Base-by-base conservation (phyloP, 2,329 filamentous ascomycete species). In the Cladosporium halotolerans region DNA sequence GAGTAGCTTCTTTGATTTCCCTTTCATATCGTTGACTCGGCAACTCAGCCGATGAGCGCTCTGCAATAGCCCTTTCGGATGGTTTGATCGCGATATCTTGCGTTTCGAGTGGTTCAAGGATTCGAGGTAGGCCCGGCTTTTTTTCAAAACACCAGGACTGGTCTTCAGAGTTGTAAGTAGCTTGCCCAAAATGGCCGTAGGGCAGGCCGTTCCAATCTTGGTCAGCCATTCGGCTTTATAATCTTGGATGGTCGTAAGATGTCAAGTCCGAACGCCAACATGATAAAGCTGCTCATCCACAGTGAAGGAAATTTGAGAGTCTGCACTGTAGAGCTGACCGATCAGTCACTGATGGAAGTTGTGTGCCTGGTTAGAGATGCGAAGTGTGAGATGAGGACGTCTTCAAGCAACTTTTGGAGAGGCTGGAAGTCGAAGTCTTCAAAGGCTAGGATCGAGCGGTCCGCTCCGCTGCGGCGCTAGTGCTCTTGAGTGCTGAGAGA, bases 161-260 rank as follows among this genome's bases (percentile, higher is more conserved):
- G 6, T 69, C 69, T 4, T 79, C 73, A 1, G 71, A 55, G 52
- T 75, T 65, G 63, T 82, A 83, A 6, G 68, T 67, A 40, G 76
- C 64, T 53, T 72, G 69, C 55, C 79, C 80, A 54, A 78, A 71
- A 61, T 80, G 76, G 66, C 80, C 80, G 60, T 76, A 76, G 51
- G 74, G 71, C 48, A 81, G 71, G 69, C 78, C 72, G 60, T 69
- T 72, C 36, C 71, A 64, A 39, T 71, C 66, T 51, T 68, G 69
- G 53, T 82, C 77, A 82, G 76, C 77, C 80, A 83, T 83, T 71
- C 62, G 79, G 77, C 68, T 71, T 71, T 64, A 51, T 44, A 38
- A 18, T 36, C 44, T 63, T 48, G 55, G 47, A 57, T 18, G 48
- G 43, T 34, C 48, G 42, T 32, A 23, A n/a, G 40, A 46, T 40